Percentiles rank a stretch among this genome's conserved stretches.
phyloP scores from a whole-genome alignment of 1,284 basidiomycete species.

The Malassezia restricta region DNA sequence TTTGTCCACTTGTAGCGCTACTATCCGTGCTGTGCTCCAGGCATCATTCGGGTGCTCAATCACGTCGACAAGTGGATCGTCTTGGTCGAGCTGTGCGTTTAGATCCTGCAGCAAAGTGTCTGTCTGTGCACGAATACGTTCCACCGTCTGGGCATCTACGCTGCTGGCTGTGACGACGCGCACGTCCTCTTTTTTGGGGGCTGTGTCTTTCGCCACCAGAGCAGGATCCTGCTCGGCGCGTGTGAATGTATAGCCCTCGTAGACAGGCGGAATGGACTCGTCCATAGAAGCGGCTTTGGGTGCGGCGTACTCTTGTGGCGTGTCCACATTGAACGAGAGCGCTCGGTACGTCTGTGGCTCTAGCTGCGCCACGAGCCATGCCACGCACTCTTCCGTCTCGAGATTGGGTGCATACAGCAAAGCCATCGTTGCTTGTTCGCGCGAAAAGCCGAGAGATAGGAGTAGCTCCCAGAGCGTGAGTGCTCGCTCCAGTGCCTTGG shows the following conservation, averaged over 20 bases:
- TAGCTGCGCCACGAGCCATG: constrained; percentile 22
- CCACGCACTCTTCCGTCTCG: constrained; percentile 78
- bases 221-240: constrained; percentile 3
- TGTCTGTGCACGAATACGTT: constrained; percentile 11
- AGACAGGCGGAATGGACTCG: constrained; percentile 25
- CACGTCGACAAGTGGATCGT: constrained; percentile 20
- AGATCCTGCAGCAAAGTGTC: constrained; percentile 15
- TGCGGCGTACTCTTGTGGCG: not conserved
- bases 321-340: not conserved
- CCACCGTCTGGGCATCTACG: constrained; percentile 13
- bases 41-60: constrained; percentile 33
- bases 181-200: not conserved
- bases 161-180: not conserved
- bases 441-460: constrained; percentile 67
- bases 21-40: constrained; percentile 26
- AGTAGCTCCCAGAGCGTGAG: constrained; percentile 71
- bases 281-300: constrained; percentile 16
- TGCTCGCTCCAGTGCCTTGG: constrained; percentile 59
- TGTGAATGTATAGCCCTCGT: constrained; percentile 26
- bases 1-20: constrained; percentile 34
- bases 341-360: not conserved
- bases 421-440: constrained; percentile 60
- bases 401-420: constrained; percentile 55
- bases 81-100: constrained; percentile 18
- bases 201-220: not conserved